These are phyloP conservation scores for Aspergillus viridinutans DNA, from an alignment of 2,329 filamentous ascomycete species.

Conservation along the genomic window DNA sequence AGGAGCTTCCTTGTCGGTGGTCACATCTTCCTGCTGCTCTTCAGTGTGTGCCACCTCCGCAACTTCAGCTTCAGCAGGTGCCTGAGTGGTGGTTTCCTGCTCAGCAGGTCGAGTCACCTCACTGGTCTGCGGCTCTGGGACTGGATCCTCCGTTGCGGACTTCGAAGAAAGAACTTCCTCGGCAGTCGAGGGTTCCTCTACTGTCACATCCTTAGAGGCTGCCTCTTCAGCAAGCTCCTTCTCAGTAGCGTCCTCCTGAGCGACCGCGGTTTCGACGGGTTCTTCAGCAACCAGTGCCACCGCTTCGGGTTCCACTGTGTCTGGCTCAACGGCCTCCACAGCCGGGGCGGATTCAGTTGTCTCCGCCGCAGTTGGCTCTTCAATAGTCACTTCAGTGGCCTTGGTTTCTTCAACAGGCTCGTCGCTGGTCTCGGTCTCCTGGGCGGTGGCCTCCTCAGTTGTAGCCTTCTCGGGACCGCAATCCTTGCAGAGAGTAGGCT, in stretches of 20 bases:
- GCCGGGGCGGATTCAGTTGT: not conserved
- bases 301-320: not conserved
- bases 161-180: not conserved
- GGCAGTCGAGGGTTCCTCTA: conserved; percentile 2
- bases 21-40: not conserved
- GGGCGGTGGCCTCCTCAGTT: conserved; percentile 5
- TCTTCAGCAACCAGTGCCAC: conserved; percentile 8
- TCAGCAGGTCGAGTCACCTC: not conserved
- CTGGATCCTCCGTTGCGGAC: not conserved
- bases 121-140: not conserved
- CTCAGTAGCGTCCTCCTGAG: not conserved
- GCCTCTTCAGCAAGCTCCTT: conserved; percentile 4
- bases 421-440: conserved; percentile 4
- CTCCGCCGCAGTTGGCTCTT: conserved; percentile 4
- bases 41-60: not conserved
- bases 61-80: not conserved
- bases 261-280: not conserved
- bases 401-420: conserved; percentile 1
- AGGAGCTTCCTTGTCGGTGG: too few relatives aligned
- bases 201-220: not conserved
- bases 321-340: not conserved
- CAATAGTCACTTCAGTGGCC: conserved; percentile 8
- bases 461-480: conserved; percentile 2
- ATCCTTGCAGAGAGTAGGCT: conserved; percentile 1
- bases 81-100: not conserved